phyloP scores from a whole-genome alignment of 192 early-diverging fungal species.

The Coemansia sp. region DNA sequence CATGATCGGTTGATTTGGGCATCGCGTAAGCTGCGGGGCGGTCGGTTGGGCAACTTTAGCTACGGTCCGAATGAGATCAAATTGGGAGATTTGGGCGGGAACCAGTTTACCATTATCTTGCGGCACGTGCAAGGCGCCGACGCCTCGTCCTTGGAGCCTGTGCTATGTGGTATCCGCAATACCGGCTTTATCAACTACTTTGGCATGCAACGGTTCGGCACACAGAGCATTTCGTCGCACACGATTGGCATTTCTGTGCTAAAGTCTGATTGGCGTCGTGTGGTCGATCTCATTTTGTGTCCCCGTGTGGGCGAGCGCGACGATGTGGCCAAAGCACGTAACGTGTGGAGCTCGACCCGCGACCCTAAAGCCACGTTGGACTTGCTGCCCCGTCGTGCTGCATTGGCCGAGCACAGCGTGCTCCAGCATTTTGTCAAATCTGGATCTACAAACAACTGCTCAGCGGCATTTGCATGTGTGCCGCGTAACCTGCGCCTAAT shows the following conservation, averaged over 20 bases:
- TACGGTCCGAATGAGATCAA: slow-evolving; percentile 64
- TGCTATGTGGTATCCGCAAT: slow-evolving; percentile 65
- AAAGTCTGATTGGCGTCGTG: slow-evolving; percentile 67
- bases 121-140: slow-evolving; percentile 60
- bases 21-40: slow-evolving; percentile 19
- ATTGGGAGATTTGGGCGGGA: slow-evolving; percentile 86
- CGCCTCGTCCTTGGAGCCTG: slow-evolving; percentile 51
- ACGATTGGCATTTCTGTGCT: slow-evolving; percentile 77
- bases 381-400: slow-evolving; percentile 64
- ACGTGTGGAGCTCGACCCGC: slow-evolving; percentile 62
- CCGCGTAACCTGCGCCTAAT: slow-evolving; percentile 83
- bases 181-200: slow-evolving; percentile 97
- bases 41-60: slow-evolving; percentile 73
- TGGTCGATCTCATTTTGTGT: slow-evolving; percentile 77
- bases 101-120: slow-evolving; percentile 86
- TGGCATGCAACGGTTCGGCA: slow-evolving; percentile 98
- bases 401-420: slow-evolving; percentile 72
- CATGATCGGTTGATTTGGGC: slow-evolving; percentile 29
- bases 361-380: slow-evolving; percentile 65
- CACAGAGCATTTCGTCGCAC: slow-evolving; percentile 75
- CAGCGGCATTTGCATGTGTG: slow-evolving; percentile 68
- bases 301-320: slow-evolving; percentile 75
- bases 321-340: slow-evolving; percentile 65
- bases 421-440: slow-evolving; percentile 59
- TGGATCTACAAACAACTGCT: slow-evolving; percentile 48